These are phyloP conservation scores for Ophiostoma montium DNA, from an alignment of 2,329 filamentous ascomycete species.

Conservation along the genomic window DNA sequence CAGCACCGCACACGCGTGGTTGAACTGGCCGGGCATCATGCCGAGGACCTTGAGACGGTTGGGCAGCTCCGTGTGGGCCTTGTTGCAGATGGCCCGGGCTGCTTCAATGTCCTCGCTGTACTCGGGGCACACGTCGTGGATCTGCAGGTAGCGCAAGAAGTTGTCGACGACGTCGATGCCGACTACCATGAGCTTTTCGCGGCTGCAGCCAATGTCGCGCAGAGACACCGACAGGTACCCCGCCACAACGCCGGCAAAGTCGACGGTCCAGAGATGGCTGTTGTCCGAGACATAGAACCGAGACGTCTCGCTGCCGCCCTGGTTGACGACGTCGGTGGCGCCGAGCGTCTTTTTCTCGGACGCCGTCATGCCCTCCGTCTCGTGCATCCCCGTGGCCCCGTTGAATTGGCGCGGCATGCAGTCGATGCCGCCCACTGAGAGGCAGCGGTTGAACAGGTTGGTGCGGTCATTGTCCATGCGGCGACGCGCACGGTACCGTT, in stretches of 20 bases:
- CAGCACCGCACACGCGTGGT: conserved; percentile 56
- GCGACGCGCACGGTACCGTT: conserved; percentile 64
- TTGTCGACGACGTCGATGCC: conserved; percentile 61
- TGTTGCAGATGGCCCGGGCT: conserved; percentile 52
- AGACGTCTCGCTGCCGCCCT: conserved; percentile 22
- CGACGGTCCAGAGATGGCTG: conserved; percentile 53
- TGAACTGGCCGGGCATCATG: conserved; percentile 63
- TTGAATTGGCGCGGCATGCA: conserved; percentile 41
- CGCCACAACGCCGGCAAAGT: conserved; percentile 64
- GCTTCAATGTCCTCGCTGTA: conserved; percentile 51
- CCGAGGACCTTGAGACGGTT: conserved; percentile 36
- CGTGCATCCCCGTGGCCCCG: conserved; percentile 34
- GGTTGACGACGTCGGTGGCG: conserved; percentile 45
- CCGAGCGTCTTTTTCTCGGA: conserved; percentile 50
- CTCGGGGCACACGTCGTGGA: conserved; percentile 78
- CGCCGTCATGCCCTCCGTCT: conserved; percentile 43
- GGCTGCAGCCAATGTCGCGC: conserved; percentile 40
- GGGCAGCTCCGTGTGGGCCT: conserved; percentile 53
- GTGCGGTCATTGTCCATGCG: conserved; percentile 52
- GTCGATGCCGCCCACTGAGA: conserved; percentile 71
- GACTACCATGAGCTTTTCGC: conserved; percentile 33
- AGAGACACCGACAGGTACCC: conserved; percentile 60
- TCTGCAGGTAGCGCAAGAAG: conserved; percentile 76
- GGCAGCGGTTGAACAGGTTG: conserved; percentile 62
- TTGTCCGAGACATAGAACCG: conserved; percentile 37